Evolutionary conservation across 441 rosid species (phyloP), one percentile per base, ranked within the genome.

Genomic region (Croton laevigatus): DNA sequence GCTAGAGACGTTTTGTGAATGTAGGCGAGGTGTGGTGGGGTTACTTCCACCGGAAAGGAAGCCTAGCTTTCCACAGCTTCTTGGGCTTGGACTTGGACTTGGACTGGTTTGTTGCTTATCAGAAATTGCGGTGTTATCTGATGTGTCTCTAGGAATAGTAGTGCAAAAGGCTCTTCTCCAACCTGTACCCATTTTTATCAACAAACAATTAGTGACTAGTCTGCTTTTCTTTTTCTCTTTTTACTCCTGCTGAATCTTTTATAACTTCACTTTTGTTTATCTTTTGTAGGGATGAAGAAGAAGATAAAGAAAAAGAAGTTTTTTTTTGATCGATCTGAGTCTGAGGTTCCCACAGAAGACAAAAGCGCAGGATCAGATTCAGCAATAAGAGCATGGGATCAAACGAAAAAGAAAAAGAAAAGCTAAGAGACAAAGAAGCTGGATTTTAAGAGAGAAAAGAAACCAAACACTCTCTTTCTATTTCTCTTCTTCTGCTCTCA

Each of bases 121-220:
- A 10, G 83, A 65, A 69, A 68, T 73, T 5, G 73, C 51, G 2
- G 79, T 12, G 46, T 55, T 72, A 44, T 86, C 90, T 34, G 85
- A 77, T 2, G 32, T 1, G 66, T 91, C 93, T 81, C 85, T 81
- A 19, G 91, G 86, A 38, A 86, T 81, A 17, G 93, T 84, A 3
- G 94, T 91, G 85, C 98, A 94, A 76, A 94, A 94, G 34, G 98
- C 98, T 83, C 91, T 86, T 74, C 98, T 89, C 98, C 97, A 94
- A 65, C 98, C 93, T 20, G 97, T 91, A 65, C 95, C 96, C 98
- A 94, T 93, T 51, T 34, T 71, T 59, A 61, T 23, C 66, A 36
- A 62, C 42, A 23, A 19, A 17, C 23, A 52, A 17, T n/a, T 52
- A 52, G 10, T 52, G 60, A 57, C 60, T 27, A 49, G 4, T 57